These are phyloP conservation scores for Jimgerdemannia flammicorona DNA, from an alignment of 192 early-diverging fungal species.

Conservation along the genomic window DNA sequence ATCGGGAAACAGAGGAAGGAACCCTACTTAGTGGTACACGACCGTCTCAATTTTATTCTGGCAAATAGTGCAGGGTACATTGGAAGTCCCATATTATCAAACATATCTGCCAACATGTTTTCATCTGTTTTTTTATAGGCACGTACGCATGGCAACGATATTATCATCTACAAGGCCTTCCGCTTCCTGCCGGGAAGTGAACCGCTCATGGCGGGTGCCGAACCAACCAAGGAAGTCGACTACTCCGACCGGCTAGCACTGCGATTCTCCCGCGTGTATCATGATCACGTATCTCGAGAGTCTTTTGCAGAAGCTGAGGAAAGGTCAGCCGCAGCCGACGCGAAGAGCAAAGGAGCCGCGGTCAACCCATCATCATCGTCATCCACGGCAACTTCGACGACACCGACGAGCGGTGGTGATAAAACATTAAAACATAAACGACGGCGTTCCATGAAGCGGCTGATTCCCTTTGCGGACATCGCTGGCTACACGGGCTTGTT, in stretches of 20 bases:
- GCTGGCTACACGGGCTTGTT: slow-evolving; percentile 71
- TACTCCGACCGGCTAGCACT: slow-evolving; percentile 54
- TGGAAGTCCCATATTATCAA: background rate
- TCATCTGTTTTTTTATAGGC: slow-evolving; percentile 36
- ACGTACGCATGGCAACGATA: slow-evolving; percentile 59
- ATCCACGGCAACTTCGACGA: slow-evolving; percentile 13
- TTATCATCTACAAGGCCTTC: slow-evolving; percentile 70
- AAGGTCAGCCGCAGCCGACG: slow-evolving; percentile 10
- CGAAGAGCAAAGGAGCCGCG: slow-evolving; percentile 8
- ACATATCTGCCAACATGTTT: slow-evolving; percentile 3
- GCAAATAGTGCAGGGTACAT: too few species aligned
- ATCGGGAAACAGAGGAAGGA: slow-evolving; percentile 55
- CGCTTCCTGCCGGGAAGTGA: slow-evolving; percentile 40
- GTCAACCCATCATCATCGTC: slow-evolving; percentile 2
- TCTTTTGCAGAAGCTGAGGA: slow-evolving; percentile 26
- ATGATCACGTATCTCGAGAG: slow-evolving; percentile 61
- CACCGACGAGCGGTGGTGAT: slow-evolving; percentile 22
- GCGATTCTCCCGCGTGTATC: slow-evolving; percentile 60
- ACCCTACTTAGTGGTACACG: slow-evolving; percentile 69
- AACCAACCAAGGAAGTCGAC: slow-evolving; percentile 10
- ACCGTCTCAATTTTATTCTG: background rate
- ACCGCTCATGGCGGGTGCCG: slow-evolving; percentile 12
- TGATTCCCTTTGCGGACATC: slow-evolving; percentile 49
- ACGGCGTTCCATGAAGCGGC: slow-evolving; percentile 13
- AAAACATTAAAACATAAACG: slow-evolving; percentile 17